A percentile compares a stretch with the other conserved stretches of the same genome.
phyloP scores from a whole-genome alignment of 1,139 yeast species.

The Saccharomycopsis hybrid region DNA sequence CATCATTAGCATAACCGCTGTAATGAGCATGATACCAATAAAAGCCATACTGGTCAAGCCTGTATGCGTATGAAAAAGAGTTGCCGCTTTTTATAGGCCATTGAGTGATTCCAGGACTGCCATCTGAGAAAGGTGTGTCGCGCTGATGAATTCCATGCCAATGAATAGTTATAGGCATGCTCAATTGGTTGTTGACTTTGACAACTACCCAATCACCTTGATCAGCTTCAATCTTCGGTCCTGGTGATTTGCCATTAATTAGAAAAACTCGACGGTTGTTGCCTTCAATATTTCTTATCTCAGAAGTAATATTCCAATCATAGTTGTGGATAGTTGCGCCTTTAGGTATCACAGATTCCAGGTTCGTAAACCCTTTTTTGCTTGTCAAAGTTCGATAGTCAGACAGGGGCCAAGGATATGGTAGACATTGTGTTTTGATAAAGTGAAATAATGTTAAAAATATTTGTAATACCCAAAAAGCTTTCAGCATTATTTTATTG shows the following conservation, averaged over 20 bases:
- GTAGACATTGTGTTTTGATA: too few relatives aligned
- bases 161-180: constrained; percentile 31
- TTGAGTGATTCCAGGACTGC: constrained; percentile 34
- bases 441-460: too few relatives aligned
- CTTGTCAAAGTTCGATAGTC: too few relatives aligned
- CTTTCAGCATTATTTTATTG: too few relatives aligned
- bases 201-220: constrained; percentile 33
- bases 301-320: constrained; percentile 22
- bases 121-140: constrained; percentile 35
- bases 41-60: constrained; percentile 32
- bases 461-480: too few relatives aligned
- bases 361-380: too few relatives aligned
- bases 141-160: constrained; percentile 34
- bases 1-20: constrained; percentile 34
- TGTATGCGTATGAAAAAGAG: constrained; percentile 28
- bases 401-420: too few relatives aligned
- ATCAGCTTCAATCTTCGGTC: constrained; percentile 31
- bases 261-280: constrained; percentile 24
- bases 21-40: constrained; percentile 37
- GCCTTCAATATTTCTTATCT: constrained; percentile 25
- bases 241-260: constrained; percentile 33
- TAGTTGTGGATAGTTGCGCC: constrained; percentile 8
- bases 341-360: too few relatives aligned
- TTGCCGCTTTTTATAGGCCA: constrained; percentile 30
- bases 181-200: constrained; percentile 29